Evolutionary conservation across 495 filamentous ascomycete genomes (phyloP), one percentile per base, ranked within the genome.

Genomic region (Aspergillus sclerotiicarbonarius): DNA sequence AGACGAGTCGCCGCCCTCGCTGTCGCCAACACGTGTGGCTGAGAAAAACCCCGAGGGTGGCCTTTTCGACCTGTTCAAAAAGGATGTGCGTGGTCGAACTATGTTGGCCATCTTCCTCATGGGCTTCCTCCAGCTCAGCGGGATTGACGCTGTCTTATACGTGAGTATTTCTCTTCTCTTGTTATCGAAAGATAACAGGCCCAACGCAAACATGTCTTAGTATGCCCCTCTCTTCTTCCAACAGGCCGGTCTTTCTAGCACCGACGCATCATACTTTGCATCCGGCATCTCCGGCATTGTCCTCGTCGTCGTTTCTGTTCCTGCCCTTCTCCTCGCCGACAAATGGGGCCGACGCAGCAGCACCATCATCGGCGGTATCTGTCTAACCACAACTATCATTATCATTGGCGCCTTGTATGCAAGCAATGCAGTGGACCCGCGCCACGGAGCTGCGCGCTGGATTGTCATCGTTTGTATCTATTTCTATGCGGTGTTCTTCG

Each of bases 291-390:
- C 79, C 3, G 79, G 76, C 0, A 66, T 84, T 0, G 67, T 80
- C 7, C 82, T 84, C 19, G 73, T 81, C 39, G 68, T 65, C 8
- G 69, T 77, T 9, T 78, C 77, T 1, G 77, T 83, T 31, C 81
- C 81, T 0, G 78, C 76, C 2, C 66, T 82, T 21, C 70, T 87
- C 39, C 78, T 77, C 29, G 78, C 81, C 0, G 86, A 87, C 58
- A 73, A 74, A 59, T 87, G 83, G 84, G 82, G 84, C 8, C 78
- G 86, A 16, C 78, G 80, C 15, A 76, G 72, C 44, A 79, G 74
- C 16, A 76, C 78, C 18, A 78, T 87, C 20, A 73, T 69, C 18
- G 86, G 86, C 12, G 86, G 84, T 9, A 49, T 84, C 9, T 73
- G 67, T 15, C 67, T 82, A 15, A 68, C 70, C 10, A 44, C 69